A percentile compares a stretch with the other conserved stretches of the same genome.
Conservation (phyloP, 192 early-diverging fungal genomes). For the Obelidium mucronatum region DNA sequence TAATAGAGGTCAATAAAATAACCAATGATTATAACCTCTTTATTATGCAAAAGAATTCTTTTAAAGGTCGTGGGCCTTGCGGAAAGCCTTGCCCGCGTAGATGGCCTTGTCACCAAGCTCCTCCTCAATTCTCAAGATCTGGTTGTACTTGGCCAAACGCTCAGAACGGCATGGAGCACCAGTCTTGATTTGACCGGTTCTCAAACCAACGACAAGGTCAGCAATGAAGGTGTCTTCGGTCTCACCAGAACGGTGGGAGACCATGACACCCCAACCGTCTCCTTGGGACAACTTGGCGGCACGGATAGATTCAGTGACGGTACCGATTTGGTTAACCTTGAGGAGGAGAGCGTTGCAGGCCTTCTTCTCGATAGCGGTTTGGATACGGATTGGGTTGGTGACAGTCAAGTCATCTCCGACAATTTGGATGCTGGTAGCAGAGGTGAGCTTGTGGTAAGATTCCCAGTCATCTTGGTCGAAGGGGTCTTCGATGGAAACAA, state of each 20-base stretch:
- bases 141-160: slow-evolving; percentile 99
- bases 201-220: slow-evolving; percentile 95
- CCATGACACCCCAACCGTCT: slow-evolving; percentile 99
- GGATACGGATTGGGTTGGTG: slow-evolving; percentile 94
- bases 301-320: slow-evolving; percentile 92
- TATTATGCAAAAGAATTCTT: no score
- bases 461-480: slow-evolving; percentile 99
- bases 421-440: slow-evolving; percentile 73
- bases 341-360: slow-evolving; percentile 93
- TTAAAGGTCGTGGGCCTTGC: slow-evolving; percentile 25
- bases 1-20: no score
- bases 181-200: slow-evolving; percentile 95
- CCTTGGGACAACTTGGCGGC: slow-evolving; percentile 71
- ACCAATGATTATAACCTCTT: no score
- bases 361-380: slow-evolving; percentile 91
- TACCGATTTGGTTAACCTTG: slow-evolving; percentile 99
- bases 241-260: slow-evolving; percentile 98
- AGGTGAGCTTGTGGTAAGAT: slow-evolving; percentile 83
- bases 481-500: slow-evolving; percentile 98
- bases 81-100: slow-evolving; percentile 79
- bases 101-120: slow-evolving; percentile 90
- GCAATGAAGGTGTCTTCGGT: slow-evolving; percentile 98
- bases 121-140: slow-evolving; percentile 96
- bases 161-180: slow-evolving; percentile 98
- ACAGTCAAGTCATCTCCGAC: slow-evolving; percentile 98